Percentiles rank a stretch among this genome's conserved stretches.
phyloP scores from a whole-genome alignment of 768 basidiomycete species.

The Clitopilus hobsonii region DNA sequence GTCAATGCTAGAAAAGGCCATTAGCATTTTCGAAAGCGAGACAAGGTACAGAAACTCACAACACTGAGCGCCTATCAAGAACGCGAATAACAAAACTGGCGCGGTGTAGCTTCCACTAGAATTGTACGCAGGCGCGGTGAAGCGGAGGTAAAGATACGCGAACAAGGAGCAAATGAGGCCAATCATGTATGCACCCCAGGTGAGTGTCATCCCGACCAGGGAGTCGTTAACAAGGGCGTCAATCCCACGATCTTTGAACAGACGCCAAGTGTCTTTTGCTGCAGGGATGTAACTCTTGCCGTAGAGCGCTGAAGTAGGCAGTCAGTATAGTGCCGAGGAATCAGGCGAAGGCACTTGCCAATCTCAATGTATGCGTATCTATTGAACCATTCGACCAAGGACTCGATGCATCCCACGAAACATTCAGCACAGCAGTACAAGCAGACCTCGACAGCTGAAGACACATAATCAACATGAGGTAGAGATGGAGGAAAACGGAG shows the following conservation, averaged over 20 bases:
- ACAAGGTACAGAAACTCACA: constrained; percentile 54
- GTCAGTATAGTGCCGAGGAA: no score
- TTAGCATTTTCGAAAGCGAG: constrained; percentile 1
- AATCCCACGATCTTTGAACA: constrained; percentile 74
- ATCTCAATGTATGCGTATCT: constrained; percentile 85
- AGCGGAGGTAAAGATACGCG: constrained; percentile 69
- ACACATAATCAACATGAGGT: no score
- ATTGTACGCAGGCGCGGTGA: constrained; percentile 75
- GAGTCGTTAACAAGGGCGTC: constrained; percentile 84
- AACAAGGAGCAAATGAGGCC: constrained; percentile 74
- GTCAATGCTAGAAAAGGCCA: constrained; percentile 45
- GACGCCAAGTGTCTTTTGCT: constrained; percentile 79
- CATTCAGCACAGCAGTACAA: constrained; percentile 78
- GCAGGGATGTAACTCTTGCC: constrained; percentile 80
- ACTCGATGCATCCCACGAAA: constrained; percentile 68
- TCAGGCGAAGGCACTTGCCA: no score
- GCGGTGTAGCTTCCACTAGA: constrained; percentile 71
- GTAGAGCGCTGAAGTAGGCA: constrained; percentile 79
- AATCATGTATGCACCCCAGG: constrained; percentile 76
- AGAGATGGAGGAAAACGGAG: neutral
- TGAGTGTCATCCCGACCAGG: constrained; percentile 75
- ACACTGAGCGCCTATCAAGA: constrained; percentile 74
- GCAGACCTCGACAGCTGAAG: constrained; percentile 62
- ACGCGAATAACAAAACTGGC: constrained; percentile 72
- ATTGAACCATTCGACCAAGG: constrained; percentile 75